Percentiles rank a stretch among this genome's conserved stretches.
phyloP scores from a whole-genome alignment of 2,329 filamentous ascomycete genomes.

The Aspergillus caelatus region DNA sequence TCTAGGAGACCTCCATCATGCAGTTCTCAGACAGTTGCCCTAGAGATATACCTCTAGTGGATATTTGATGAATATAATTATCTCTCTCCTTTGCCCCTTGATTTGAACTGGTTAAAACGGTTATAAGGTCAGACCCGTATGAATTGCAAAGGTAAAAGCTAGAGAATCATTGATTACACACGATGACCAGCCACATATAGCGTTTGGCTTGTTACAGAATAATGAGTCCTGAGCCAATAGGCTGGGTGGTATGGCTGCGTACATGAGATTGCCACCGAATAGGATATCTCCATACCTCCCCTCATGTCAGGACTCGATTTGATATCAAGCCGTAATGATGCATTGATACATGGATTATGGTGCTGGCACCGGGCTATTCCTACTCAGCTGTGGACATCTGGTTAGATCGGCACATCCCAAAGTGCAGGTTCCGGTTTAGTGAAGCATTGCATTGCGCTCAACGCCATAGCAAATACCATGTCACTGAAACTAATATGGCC shows the following conservation, averaged over 20 bases:
- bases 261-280: background rate
- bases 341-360: too few relatives aligned
- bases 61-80: background rate
- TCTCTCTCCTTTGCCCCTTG: background rate
- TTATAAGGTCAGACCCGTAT: accelerated
- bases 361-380: background rate
- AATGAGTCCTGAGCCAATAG: background rate
- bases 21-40: background rate
- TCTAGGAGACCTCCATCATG: background rate
- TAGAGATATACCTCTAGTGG: background rate
- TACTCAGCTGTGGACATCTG: background rate
- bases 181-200: background rate
- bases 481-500: background rate
- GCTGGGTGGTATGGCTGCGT: background rate
- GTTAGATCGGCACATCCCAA: background rate
- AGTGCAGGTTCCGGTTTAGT: background rate
- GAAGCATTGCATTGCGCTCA: background rate
- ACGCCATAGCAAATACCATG: background rate
- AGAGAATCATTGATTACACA: background rate
- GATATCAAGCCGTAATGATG: background rate
- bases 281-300: background rate
- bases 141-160: background rate
- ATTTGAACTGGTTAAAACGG: background rate
- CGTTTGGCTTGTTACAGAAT: background rate
- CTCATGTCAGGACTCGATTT: background rate